Conservation (phyloP, 176 grass and related monocot species). For the Avena sativa region DNA sequence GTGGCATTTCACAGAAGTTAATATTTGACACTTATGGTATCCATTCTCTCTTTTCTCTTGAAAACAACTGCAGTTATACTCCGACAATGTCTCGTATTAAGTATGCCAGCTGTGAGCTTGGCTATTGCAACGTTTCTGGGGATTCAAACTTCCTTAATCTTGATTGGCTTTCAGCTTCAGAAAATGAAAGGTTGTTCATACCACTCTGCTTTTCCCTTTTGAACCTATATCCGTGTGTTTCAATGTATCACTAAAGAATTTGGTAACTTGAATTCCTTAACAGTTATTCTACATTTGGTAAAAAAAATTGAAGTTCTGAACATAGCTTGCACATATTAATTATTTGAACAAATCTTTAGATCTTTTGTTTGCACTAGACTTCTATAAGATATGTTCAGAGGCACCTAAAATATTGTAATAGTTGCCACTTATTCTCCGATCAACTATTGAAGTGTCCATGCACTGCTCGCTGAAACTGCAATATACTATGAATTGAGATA, state of each 20-base stretch:
- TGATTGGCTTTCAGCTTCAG: slow-evolving; percentile 65
- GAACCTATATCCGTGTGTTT: slow-evolving; percentile 10
- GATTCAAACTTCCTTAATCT: slow-evolving; percentile 72
- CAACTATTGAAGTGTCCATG: slow-evolving; percentile 32
- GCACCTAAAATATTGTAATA: slow-evolving; percentile 6
- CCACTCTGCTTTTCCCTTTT: slow-evolving; percentile 15
- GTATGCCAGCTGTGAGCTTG: slow-evolving; percentile 47
- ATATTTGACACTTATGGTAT: slow-evolving; percentile 6
- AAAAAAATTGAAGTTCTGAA: slow-evolving; percentile 22
- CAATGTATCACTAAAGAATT: slow-evolving; percentile 17
- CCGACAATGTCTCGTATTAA: slow-evolving; percentile 44
- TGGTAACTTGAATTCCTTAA: neutral
- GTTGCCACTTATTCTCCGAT: slow-evolving; percentile 26
- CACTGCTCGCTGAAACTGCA: neutral
- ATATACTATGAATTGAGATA: neutral
- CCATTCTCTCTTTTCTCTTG: slow-evolving; percentile 37
- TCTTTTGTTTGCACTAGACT: slow-evolving; percentile 15
- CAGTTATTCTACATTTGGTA: slow-evolving; percentile 17
- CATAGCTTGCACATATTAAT: neutral
- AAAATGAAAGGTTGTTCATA: slow-evolving; percentile 57
- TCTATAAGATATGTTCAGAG: slow-evolving; percentile 10
- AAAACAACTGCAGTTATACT: slow-evolving; percentile 53
- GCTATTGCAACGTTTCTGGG: slow-evolving; percentile 54
- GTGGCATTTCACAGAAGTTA: neutral
- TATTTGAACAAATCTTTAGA: slow-evolving; percentile 7